These are phyloP conservation scores for Glomus cerebriforme DNA, from an alignment of 192 early-diverging fungal species.

Conservation along the genomic window DNA sequence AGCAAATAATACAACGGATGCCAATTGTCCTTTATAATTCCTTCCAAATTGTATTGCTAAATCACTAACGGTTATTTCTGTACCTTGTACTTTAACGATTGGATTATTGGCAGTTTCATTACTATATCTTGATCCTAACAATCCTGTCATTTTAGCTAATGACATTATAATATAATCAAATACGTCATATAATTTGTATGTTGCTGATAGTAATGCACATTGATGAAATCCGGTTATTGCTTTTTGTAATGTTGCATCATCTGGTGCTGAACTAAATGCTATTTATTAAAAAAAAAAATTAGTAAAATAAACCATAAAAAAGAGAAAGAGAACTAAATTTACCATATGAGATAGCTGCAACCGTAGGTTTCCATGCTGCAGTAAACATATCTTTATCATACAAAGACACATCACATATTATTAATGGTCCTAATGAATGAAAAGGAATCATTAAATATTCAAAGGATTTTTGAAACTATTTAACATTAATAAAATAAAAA, in stretches of 20 bases:
- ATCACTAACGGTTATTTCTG: conserved; percentile 59
- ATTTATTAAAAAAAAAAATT: conserved; percentile 13
- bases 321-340: conserved; percentile 19
- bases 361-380: conserved; percentile 69
- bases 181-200: conserved; percentile 71
- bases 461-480: neutral
- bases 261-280: conserved; percentile 83
- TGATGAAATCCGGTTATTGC: conserved; percentile 78
- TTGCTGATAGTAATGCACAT: conserved; percentile 70
- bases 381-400: conserved; percentile 85
- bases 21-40: conserved; percentile 88
- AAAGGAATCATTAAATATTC: neutral
- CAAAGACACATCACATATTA: conserved; percentile 55
- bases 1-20: conserved; percentile 84
- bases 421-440: conserved; percentile 47
- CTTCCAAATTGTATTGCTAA: conserved; percentile 84
- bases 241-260: conserved; percentile 76
- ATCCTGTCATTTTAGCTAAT: conserved; percentile 74
- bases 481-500: neutral
- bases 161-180: conserved; percentile 79
- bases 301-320: conserved; percentile 38
- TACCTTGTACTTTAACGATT: conserved; percentile 47
- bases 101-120: conserved; percentile 49
- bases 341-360: conserved; percentile 84
- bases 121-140: conserved; percentile 45